phyloP scores from a whole-genome alignment of 2,329 filamentous ascomycete genomes.

The Fusarium bactridioides region DNA sequence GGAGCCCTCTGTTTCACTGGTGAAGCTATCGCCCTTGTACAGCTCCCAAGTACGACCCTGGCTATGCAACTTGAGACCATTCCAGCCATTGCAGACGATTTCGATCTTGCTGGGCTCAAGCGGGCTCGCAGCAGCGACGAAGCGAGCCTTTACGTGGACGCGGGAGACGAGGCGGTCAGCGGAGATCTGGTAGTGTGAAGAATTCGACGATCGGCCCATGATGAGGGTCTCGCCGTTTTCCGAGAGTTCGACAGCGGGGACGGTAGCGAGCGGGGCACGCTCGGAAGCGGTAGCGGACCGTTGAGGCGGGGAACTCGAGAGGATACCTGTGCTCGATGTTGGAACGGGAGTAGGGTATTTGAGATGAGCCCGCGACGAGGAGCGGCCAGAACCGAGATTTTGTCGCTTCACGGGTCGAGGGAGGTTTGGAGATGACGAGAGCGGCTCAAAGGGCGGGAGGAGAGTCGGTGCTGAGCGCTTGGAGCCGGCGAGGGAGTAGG shows the following conservation, averaged over 20 bases:
- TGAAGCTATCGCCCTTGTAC: constrained; percentile 87
- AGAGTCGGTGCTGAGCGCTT: constrained; percentile 73
- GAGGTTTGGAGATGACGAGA: constrained; percentile 79
- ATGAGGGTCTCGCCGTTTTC: constrained; percentile 81
- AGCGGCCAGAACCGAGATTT: constrained; percentile 46
- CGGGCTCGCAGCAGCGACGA: constrained; percentile 72
- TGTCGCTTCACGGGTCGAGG: constrained; percentile 75
- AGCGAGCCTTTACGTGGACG: constrained; percentile 89
- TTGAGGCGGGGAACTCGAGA: constrained; percentile 83
- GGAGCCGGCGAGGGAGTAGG: constrained; percentile 51
- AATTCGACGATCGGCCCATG: constrained; percentile 94
- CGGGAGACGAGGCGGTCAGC: constrained; percentile 92
- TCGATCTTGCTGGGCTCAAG: constrained; percentile 81
- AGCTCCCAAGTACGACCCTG: constrained; percentile 87
- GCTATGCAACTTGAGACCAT: constrained; percentile 92
- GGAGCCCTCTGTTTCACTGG: constrained; percentile 83
- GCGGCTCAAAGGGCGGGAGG: constrained; percentile 80
- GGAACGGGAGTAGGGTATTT: constrained; percentile 94
- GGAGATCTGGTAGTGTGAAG: constrained; percentile 93
- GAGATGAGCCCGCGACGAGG: constrained; percentile 54
- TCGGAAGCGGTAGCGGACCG: constrained; percentile 71
- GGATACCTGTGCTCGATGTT: constrained; percentile 90
- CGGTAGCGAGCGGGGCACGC: constrained; percentile 80
- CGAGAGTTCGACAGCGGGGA: constrained; percentile 83
- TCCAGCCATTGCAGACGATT: constrained; percentile 94